phyloP scores from a whole-genome alignment of 2,329 filamentous ascomycete genomes.

The Aspergillus terreus region DNA sequence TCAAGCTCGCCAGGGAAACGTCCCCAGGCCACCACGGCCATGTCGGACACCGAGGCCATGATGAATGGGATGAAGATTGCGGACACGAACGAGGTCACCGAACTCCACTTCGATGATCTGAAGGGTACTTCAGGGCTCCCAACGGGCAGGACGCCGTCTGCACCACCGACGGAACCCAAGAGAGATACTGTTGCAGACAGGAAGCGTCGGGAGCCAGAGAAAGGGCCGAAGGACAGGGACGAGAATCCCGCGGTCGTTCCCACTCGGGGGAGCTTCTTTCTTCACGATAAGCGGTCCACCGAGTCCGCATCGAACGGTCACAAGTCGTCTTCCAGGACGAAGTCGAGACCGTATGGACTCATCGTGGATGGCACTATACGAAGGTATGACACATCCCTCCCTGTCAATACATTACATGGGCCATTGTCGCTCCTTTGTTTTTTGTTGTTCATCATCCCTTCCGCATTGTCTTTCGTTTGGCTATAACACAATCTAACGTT shows the following conservation, averaged over 20 bases:
- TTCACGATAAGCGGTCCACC: constrained; percentile 86
- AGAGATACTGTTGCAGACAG: constrained; percentile 63
- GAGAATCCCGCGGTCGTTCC: constrained; percentile 91
- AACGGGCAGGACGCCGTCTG: constrained; percentile 37
- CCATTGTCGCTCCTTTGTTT: not conserved
- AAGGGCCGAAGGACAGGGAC: constrained; percentile 83
- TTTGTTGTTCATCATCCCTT: not conserved
- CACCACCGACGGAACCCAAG: constrained; percentile 32
- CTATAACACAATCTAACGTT: constrained; percentile 21
- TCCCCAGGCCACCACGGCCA: constrained; percentile 31
- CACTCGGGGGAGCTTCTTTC: constrained; percentile 91
- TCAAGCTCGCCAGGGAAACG: constrained; percentile 30
- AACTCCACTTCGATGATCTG: constrained; percentile 51
- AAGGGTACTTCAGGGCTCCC: constrained; percentile 24
- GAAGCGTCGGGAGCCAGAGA: constrained; percentile 80
- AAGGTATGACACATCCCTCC: constrained; percentile 34
- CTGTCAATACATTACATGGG: no score
- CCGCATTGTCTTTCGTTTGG: not conserved
- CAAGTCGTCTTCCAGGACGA: constrained; percentile 51
- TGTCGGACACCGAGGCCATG: constrained; percentile 59
- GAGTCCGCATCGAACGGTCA: constrained; percentile 76
- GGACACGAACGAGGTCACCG: constrained; percentile 36
- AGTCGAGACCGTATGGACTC: constrained; percentile 54
- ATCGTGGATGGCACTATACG: constrained; percentile 42
- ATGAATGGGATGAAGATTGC: constrained; percentile 55